A percentile compares a stretch with the other conserved stretches of the same genome.
These are phyloP conservation scores for Bacidia rubella DNA, from an alignment of 495 filamentous ascomycete species.

Conservation along the genomic window DNA sequence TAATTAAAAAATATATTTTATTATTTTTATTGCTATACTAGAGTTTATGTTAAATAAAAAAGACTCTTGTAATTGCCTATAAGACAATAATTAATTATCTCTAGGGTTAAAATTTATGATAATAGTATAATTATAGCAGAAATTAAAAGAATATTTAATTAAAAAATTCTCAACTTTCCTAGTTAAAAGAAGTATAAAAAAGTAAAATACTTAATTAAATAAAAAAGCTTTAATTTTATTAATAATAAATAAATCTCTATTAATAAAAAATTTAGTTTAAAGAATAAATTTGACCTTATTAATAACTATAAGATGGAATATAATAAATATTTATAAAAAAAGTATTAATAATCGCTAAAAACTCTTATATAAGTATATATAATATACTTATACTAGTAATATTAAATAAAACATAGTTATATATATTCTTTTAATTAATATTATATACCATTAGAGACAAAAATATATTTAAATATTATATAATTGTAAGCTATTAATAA, in stretches of 20 bases:
- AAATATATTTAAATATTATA: neutral
- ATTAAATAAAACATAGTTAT: slow-evolving; percentile 3
- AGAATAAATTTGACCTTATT: neutral
- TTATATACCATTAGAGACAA: neutral
- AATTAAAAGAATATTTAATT: neutral
- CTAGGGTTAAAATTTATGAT: neutral
- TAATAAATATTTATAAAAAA: neutral
- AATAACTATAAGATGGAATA: neutral
- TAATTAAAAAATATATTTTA: neutral
- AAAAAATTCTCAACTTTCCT: neutral
- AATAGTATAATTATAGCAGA: neutral
- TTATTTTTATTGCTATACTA: neutral
- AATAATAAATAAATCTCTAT: slow-evolving; percentile 2
- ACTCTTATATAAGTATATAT: neutral
- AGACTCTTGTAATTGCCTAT: neutral
- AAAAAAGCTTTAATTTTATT: neutral
- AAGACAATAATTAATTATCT: neutral
- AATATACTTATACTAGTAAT: neutral
- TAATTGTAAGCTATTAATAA: neutral
- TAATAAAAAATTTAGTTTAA: neutral
- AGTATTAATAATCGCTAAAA: neutral
- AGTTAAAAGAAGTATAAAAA: neutral
- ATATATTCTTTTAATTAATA: no score
- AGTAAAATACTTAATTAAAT: neutral
- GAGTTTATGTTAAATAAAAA: neutral